These are phyloP conservation scores for Hyparrhenia diplandra DNA, from an alignment of 176 grass and related monocot genomes.

Conservation along the genomic window DNA sequence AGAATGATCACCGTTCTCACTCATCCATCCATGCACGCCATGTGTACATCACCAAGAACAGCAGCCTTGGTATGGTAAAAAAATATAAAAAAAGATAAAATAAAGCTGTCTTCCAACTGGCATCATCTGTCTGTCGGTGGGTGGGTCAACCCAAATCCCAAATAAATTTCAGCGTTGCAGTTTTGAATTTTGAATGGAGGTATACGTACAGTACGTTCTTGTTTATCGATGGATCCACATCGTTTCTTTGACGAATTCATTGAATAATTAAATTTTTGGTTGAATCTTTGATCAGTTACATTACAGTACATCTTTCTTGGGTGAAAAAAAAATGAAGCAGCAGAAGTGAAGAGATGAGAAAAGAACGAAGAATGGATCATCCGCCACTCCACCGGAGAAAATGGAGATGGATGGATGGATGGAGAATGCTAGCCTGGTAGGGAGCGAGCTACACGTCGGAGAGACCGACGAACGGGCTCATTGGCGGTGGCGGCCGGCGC, in stretches of 20 bases:
- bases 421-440: not conserved
- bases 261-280: not conserved
- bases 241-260: not conserved
- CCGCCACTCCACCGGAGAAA: not conserved
- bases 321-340: not conserved
- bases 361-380: not conserved
- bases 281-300: not conserved
- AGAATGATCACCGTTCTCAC: not conserved
- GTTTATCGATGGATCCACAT: no score
- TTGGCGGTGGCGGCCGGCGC: not conserved
- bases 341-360: not conserved
- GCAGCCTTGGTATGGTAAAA: not conserved
- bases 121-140: not conserved
- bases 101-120: not conserved
- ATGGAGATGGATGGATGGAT: not conserved
- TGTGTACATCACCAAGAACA: not conserved
- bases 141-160: not conserved
- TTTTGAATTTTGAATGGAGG: not conserved
- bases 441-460: no score
- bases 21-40: not conserved
- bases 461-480: not conserved
- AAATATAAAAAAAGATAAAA: not conserved
- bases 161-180: not conserved
- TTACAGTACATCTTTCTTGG: not conserved
- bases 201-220: no score